phyloP scores from a whole-genome alignment of 768 basidiomycete genomes.

The Boletus rubropictus region DNA sequence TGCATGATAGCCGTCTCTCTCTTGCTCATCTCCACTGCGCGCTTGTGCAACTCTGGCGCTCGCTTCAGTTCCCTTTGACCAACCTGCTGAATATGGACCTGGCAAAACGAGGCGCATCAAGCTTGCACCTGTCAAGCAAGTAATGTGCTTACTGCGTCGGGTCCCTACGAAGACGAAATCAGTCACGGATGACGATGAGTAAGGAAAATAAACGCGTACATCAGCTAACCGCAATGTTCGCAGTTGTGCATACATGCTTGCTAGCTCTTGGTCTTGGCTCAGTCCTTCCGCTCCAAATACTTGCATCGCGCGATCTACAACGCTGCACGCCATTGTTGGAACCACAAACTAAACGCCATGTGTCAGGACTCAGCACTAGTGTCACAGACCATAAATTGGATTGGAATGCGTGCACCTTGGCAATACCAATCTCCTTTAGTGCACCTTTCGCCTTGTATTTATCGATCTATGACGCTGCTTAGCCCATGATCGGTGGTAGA shows the following conservation, averaged over 20 bases:
- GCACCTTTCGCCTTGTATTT: constrained; percentile 88
- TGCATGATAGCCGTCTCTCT: constrained; percentile 58
- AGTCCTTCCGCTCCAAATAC: constrained; percentile 95
- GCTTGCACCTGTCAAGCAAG: not conserved
- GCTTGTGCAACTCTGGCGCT: constrained; percentile 54
- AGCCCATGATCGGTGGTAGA: not conserved
- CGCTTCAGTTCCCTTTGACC: constrained; percentile 85
- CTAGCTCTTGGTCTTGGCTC: constrained; percentile 82
- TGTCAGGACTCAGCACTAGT: not conserved
- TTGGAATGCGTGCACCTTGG: constrained; percentile 57
- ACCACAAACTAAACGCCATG: constrained; percentile 72
- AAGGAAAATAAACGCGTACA: constrained; percentile 41
- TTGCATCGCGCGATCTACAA: constrained; percentile 96
- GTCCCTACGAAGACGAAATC: constrained; percentile 45
- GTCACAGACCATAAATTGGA: not conserved
- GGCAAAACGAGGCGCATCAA: constrained; percentile 14
- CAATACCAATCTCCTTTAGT: constrained; percentile 94
- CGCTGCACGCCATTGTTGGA: constrained; percentile 79
- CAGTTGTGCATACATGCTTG: constrained; percentile 68
- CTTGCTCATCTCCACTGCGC: constrained; percentile 48
- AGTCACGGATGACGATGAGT: not conserved
- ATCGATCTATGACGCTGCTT: constrained; percentile 62
- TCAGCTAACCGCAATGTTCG: constrained; percentile 87
- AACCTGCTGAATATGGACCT: constrained; percentile 95
- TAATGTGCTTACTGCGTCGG: constrained; percentile 56